Evolutionary conservation across 352 stramenopile genomes (phyloP), one percentile per base, ranked within the genome.

Genomic region (Globisporangium takayamanum): DNA sequence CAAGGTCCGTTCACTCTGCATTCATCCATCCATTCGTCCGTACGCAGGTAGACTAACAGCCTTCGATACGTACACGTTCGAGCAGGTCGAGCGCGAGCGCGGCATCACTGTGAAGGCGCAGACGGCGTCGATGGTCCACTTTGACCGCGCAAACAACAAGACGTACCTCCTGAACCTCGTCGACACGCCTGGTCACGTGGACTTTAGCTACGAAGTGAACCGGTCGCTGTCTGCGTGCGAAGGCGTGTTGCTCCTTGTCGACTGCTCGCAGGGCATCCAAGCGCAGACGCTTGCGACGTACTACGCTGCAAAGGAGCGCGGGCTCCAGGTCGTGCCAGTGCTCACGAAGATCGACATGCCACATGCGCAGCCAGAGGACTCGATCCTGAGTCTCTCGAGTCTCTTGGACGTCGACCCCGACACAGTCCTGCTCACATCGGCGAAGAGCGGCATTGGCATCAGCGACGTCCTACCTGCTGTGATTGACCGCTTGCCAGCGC

Each of bases 31-130:
- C 44, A 36, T 12, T 39, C 33, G 5, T 10, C 14, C 33, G 33
- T 7, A 50, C 44, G 44, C 28, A 33, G 28, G 28, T 26, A 15
- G 10, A 30, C 18, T 22, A 10, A 14, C 18, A 39, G 33, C n/a
- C 44, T 49, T 18, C n/a, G 8, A 49, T 6, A 28, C n/a, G 5
- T 5, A 6, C 41, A 15, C n/a, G 5, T 12, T 18, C n/a, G 0
- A 15, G 18, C 57, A 95, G 57, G 95, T 99, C 3, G 97, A 99
- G 73, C 74, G 93, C 39, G 94, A 99, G 71, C 91, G 97, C 30
- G 97, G 97, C 22, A 99, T 99, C 62, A 99, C 97, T 0, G 97
- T 99, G 18, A 99, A 99, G 74, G 96, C 97, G 6, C 94, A 98
- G 55, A 98, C 96, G 11, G 96, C 96, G 15, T 98, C 92, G 7